These are phyloP conservation scores for Uromyces viciae-fabae DNA, from an alignment of 1,284 basidiomycete genomes.

Conservation along the genomic window DNA sequence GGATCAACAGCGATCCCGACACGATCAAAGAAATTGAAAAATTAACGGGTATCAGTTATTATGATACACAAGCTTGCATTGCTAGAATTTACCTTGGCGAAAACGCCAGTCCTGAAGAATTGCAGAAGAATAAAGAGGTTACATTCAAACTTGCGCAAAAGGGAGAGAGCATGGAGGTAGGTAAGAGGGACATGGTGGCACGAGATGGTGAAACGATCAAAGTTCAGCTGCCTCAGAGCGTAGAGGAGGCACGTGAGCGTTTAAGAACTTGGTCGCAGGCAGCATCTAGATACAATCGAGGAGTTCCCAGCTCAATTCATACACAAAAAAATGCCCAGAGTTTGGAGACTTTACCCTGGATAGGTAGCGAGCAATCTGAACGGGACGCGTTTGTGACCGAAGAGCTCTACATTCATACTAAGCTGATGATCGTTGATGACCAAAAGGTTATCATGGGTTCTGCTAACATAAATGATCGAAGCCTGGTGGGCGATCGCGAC, in stretches of 20 bases:
- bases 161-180: conserved; percentile 49
- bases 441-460: conserved; percentile 66
- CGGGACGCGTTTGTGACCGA: conserved; percentile 67
- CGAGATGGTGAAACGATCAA: conserved; percentile 45
- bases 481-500: conserved; percentile 72
- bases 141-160: conserved; percentile 50
- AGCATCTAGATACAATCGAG: conserved; percentile 46
- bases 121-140: conserved; percentile 51
- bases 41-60: conserved; percentile 71
- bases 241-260: conserved; percentile 50
- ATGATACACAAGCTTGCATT: conserved; percentile 78
- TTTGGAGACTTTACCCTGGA: conserved; percentile 68
- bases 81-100: conserved; percentile 72
- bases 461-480: conserved; percentile 83
- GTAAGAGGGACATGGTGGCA: conserved; percentile 33
- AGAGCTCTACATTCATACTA: conserved; percentile 68
- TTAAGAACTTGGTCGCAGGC: conserved; percentile 49
- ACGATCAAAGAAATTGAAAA: conserved; percentile 68
- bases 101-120: conserved; percentile 59
- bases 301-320: conserved; percentile 68
- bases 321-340: conserved; percentile 63
- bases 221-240: conserved; percentile 49
- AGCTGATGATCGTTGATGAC: conserved; percentile 89
- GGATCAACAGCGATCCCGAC: conserved; percentile 73
- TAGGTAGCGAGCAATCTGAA: conserved; percentile 76